Percentiles rank a stretch among this genome's conserved stretches.
These are phyloP conservation scores for Rubia balearica DNA, from an alignment of 305 asterid genomes.

Conservation along the genomic window DNA sequence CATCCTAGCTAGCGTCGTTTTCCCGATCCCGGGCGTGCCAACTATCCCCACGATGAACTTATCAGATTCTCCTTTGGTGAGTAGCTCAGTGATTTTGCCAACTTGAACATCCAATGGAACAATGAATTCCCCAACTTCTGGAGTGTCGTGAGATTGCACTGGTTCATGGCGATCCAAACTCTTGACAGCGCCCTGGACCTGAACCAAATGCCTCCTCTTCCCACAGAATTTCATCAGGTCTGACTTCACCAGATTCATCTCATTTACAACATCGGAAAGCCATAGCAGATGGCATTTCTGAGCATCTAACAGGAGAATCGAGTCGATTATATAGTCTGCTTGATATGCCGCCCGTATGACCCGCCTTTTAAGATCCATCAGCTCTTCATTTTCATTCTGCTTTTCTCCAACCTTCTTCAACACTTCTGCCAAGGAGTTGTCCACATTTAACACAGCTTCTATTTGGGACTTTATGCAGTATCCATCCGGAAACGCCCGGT, in stretches of 20 bases:
- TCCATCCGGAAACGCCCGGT: not conserved
- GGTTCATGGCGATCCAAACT: not conserved
- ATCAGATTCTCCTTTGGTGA: not conserved
- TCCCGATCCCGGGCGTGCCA: not conserved
- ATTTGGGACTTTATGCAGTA: not conserved
- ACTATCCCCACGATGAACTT: not conserved
- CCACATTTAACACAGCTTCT: not conserved
- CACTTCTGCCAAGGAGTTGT: not conserved
- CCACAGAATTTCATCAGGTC: not conserved
- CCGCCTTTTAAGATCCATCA: not conserved
- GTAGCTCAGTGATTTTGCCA: not conserved
- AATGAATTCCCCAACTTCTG: not conserved
- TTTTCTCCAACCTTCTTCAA: not conserved
- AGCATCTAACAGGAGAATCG: not conserved
- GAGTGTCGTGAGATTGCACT: not conserved
- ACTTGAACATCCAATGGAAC: constrained; percentile 9
- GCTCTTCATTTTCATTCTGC: not conserved
- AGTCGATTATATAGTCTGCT: constrained; percentile 4
- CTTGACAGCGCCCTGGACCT: no score
- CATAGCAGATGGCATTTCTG: not conserved
- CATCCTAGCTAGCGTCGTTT: constrained; percentile 13
- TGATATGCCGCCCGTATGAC: not conserved
- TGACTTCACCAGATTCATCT: not conserved
- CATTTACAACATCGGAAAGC: constrained; percentile 1
- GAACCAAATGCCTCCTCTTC: no score